Percentiles rank a stretch among this genome's conserved stretches.
phyloP scores from a whole-genome alignment of 2,329 filamentous ascomycete species.

The Fusarium sp. region DNA sequence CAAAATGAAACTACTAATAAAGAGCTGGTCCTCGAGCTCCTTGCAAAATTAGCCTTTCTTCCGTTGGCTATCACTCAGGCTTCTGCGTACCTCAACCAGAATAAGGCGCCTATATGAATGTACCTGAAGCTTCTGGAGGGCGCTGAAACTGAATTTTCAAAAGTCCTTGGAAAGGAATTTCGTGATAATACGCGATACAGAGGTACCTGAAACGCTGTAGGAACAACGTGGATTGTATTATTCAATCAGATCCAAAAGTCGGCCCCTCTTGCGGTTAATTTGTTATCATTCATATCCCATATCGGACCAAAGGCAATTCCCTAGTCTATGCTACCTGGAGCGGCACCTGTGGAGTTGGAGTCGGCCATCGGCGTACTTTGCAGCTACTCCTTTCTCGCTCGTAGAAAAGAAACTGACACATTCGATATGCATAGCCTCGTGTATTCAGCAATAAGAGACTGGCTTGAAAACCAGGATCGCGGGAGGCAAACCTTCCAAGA shows the following conservation, averaged over 20 bases:
- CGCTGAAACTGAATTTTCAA: slow-evolving; percentile 35
- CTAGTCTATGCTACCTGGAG: background rate
- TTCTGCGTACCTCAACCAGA: slow-evolving; percentile 51
- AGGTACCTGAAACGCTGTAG: slow-evolving; percentile 44
- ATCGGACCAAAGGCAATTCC: slow-evolving; percentile 4
- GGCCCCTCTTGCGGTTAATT: background rate
- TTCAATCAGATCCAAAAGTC: slow-evolving; percentile 46
- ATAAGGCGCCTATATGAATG: slow-evolving; percentile 24
- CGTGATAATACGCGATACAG: slow-evolving; percentile 46
- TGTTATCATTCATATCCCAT: background rate
- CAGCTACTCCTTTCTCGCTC: background rate
- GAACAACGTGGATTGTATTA: slow-evolving; percentile 51
- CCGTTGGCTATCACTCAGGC: slow-evolving; percentile 54
- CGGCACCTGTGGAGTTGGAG: background rate
- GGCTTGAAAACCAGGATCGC: background rate
- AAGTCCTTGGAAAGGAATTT: slow-evolving; percentile 48
- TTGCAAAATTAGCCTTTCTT: slow-evolving; percentile 48
- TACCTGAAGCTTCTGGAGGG: slow-evolving; percentile 45
- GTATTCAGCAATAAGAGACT: background rate
- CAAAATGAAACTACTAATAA: slow-evolving; percentile 34
- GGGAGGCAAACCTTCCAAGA: background rate
- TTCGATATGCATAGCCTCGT: slow-evolving; percentile 12
- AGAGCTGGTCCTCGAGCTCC: slow-evolving; percentile 36
- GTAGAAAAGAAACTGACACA: background rate
- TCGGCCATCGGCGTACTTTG: background rate